Percentiles rank a stretch among this genome's conserved stretches.
These are phyloP conservation scores for Malassezia obtusa DNA, from an alignment of 1,284 basidiomycete species.

Conservation along the genomic window DNA sequence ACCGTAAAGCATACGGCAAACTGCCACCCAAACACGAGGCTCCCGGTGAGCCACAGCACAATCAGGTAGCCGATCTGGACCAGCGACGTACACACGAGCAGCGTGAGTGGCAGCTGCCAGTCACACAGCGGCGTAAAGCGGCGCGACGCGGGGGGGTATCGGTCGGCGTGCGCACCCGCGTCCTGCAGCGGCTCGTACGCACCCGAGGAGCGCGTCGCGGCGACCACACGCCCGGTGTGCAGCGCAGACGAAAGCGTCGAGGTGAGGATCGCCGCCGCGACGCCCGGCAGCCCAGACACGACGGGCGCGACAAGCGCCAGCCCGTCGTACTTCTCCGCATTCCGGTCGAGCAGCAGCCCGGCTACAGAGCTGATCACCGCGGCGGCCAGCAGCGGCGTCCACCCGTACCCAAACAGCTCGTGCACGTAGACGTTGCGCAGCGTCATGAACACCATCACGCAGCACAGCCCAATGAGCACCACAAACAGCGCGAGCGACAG, in stretches of 20 bases:
- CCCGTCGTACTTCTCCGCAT: slow-evolving; percentile 73
- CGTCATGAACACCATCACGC: slow-evolving; percentile 55
- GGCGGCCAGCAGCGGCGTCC: slow-evolving; percentile 78
- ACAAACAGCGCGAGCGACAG: slow-evolving; percentile 57
- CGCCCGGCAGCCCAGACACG: slow-evolving; percentile 63
- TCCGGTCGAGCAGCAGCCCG: slow-evolving; percentile 79
- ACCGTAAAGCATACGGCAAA: slow-evolving; percentile 26
- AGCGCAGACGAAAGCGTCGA: slow-evolving; percentile 78
- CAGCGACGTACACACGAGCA: slow-evolving; percentile 25
- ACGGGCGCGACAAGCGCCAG: slow-evolving; percentile 81
- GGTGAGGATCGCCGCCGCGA: slow-evolving; percentile 80
- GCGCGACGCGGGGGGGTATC: neutral
- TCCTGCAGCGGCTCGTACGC: slow-evolving; percentile 5
- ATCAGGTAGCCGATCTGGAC: slow-evolving; percentile 32
- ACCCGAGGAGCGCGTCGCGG: slow-evolving; percentile 8
- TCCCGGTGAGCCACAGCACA: slow-evolving; percentile 22
- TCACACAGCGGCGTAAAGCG: slow-evolving; percentile 28
- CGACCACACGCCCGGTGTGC: slow-evolving; percentile 52
- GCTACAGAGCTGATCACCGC: slow-evolving; percentile 86
- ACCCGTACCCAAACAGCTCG: slow-evolving; percentile 68
- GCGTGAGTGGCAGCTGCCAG: slow-evolving; percentile 32
- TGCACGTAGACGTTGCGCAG: slow-evolving; percentile 60
- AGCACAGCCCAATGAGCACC: slow-evolving; percentile 55
- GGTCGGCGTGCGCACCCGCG: neutral
- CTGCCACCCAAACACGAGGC: slow-evolving; percentile 34